Base-by-base conservation (phyloP, 2,329 filamentous ascomycete genomes). In the Thyridium curvatum region DNA sequence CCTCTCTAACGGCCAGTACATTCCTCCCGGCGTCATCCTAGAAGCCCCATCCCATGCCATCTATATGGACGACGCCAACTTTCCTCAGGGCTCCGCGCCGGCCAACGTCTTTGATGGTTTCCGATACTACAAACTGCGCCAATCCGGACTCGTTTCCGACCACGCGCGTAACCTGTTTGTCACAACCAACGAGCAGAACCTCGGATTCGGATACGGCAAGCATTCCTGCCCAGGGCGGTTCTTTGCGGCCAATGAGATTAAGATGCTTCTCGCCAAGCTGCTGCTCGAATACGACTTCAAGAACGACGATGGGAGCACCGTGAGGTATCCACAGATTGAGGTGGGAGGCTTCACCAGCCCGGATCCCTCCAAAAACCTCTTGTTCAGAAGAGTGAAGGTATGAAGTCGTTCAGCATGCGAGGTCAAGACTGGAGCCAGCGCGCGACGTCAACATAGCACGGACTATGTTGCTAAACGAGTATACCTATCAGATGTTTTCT, bases 1-100 rank as follows among this genome's bases (percentile, higher is more conserved):
- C 3, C 67, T 77, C 2, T 74, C 72, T 33, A 72, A 73, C 50
- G 75, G 74, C 13, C 69, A 75, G 35, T 61, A 65, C 29, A 59
- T 72, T 9, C 67, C 68, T 1, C 54, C 60, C 2, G 68, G 67
- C 18, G 61, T 62, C 6, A 56, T 59, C n/a, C 58, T 72, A 26
- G 61, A 71, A 41, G 53, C 67, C 1, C 60, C 68, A 0, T 44
- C 57, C 12, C 52, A 58, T 14, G 61, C 58, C 18, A 47, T 65
- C 41, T 55, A 54, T 35, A 48, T 47, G 3, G 68, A 72, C 46
- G 49, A 58, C 8, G 55, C 56, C 2, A 46, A 59, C 35, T 63
- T 61, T 44, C 48, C 55, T 0, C 43, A 64, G 34, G n/a, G n/a
- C n/a, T n/a, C n/a, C n/a, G n/a, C n/a, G n/a, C n/a, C n/a, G n/a